phyloP scores from a whole-genome alignment of 495 filamentous ascomycete genomes.

The Neurospora sp. region DNA sequence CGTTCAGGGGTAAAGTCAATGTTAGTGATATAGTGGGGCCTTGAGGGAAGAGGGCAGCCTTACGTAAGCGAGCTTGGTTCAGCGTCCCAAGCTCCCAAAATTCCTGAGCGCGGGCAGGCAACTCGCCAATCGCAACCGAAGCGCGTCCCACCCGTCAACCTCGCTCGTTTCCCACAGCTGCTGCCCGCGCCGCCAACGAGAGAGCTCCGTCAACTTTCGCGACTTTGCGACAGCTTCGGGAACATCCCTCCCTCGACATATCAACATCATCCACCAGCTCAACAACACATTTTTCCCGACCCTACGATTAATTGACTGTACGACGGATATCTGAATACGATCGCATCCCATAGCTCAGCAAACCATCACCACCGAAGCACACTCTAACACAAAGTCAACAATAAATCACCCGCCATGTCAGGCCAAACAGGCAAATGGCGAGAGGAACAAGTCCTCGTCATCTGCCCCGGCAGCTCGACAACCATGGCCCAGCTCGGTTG shows the following conservation, averaged over 20 bases:
- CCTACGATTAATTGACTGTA: background rate
- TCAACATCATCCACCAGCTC: background rate
- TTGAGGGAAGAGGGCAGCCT: background rate
- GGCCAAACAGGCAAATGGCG: conserved; percentile 39
- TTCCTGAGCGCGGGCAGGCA: background rate
- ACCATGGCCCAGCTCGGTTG: conserved; percentile 91
- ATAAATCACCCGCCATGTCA: conserved; percentile 25
- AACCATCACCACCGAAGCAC: background rate
- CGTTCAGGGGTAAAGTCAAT: background rate
- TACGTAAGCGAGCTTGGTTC: background rate
- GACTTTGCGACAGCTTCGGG: background rate
- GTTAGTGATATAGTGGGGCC: background rate
- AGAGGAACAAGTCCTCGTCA: conserved; percentile 54
- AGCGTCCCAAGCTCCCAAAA: conserved; percentile 1
- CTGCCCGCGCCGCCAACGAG: background rate
- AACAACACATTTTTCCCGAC: background rate
- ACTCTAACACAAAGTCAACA: background rate
- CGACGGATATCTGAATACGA: background rate
- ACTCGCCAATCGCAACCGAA: background rate
- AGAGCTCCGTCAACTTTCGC: background rate
- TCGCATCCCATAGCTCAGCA: background rate
- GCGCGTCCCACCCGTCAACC: background rate
- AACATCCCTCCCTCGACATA: background rate
- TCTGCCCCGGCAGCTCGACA: conserved; percentile 87
- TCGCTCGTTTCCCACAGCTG: background rate